Percentiles rank a stretch among this genome's conserved stretches.
Conservation (phyloP, 2,329 filamentous ascomycete species). For the Cadophora luteo-olivacea region DNA sequence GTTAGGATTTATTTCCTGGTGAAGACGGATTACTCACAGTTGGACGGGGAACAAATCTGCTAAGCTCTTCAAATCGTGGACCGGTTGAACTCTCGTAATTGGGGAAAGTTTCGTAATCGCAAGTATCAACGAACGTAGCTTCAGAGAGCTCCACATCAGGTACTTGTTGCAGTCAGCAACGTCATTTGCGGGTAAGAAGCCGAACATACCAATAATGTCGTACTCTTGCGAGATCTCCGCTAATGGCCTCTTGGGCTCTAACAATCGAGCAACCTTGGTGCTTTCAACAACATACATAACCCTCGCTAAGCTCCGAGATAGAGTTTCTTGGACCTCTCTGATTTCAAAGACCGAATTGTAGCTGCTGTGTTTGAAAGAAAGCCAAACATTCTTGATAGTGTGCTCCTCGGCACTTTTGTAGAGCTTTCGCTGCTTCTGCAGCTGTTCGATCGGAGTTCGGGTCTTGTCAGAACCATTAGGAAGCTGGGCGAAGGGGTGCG, state of each 20-base stretch:
- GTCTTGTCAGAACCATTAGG: constrained; percentile 29
- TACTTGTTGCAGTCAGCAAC: constrained; percentile 14
- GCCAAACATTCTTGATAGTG: constrained; percentile 42
- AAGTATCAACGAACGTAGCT: constrained; percentile 36
- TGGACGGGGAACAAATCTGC: constrained; percentile 37
- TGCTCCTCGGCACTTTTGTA: constrained; percentile 38
- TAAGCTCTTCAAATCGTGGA: constrained; percentile 37
- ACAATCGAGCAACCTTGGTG: constrained; percentile 40
- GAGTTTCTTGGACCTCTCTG: constrained; percentile 39
- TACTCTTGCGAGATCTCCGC: constrained; percentile 32
- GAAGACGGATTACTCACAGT: constrained; percentile 34
- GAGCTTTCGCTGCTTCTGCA: constrained; percentile 41
- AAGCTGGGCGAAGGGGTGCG: constrained; percentile 40
- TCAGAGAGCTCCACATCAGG: constrained; percentile 26
- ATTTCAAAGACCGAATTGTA: constrained; percentile 46
- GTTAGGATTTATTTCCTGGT: constrained; percentile 24
- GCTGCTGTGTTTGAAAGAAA: constrained; percentile 43
- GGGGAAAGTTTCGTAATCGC: constrained; percentile 44
- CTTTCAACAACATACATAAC: constrained; percentile 41
- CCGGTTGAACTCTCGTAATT: constrained; percentile 40
- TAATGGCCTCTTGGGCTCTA: constrained; percentile 30
- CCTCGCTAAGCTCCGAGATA: constrained; percentile 37
- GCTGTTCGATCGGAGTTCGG: constrained; percentile 35
- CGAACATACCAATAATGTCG: constrained; percentile 42
- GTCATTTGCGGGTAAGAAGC: neutral